Conservation (phyloP, 2,329 filamentous ascomycete genomes). For the Nemania sp. region DNA sequence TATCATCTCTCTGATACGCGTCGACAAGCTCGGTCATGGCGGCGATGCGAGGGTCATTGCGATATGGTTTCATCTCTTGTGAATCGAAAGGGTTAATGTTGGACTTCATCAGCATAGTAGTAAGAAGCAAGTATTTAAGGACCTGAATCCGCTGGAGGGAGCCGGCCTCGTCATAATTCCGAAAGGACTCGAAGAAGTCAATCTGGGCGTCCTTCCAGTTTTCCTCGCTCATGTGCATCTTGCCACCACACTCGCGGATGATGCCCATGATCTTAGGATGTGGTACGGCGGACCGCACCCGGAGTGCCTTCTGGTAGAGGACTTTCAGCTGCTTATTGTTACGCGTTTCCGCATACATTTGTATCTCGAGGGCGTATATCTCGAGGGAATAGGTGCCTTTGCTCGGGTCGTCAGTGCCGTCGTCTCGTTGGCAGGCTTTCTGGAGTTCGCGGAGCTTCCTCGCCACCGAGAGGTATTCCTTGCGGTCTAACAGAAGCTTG, state of each 20-base stretch:
- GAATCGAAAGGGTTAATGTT: constrained; percentile 99
- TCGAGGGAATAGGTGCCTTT: constrained; percentile 97
- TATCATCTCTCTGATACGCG: constrained; percentile 93
- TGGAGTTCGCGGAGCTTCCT: constrained; percentile 89
- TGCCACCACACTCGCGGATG: constrained; percentile 96
- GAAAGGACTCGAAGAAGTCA: constrained; percentile 98
- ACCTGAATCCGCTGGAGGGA: constrained; percentile 96
- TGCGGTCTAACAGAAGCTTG: constrained; percentile 86
- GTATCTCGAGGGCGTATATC: constrained; percentile 95
- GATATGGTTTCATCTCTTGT: constrained; percentile 98
- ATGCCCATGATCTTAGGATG: constrained; percentile 99
- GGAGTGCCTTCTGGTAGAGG: constrained; percentile 87
- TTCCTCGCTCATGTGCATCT: constrained; percentile 99
- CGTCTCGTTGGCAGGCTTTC: constrained; percentile 81
- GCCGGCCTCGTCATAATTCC: constrained; percentile 97
- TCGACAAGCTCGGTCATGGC: constrained; percentile 98
- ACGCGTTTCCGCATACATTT: constrained; percentile 95
- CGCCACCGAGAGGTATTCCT: constrained; percentile 79
- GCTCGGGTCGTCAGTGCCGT: constrained; percentile 87
- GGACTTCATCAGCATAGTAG: constrained; percentile 98
- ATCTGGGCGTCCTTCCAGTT: constrained; percentile 98
- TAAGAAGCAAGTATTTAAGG: constrained; percentile 92
- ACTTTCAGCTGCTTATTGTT: constrained; percentile 97
- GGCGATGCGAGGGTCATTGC: constrained; percentile 89
- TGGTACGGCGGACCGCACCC: constrained; percentile 93